A percentile compares a stretch with the other conserved stretches of the same genome.
These are phyloP conservation scores for Mycena sanguinolenta DNA, from an alignment of 768 basidiomycete species.

Conservation along the genomic window DNA sequence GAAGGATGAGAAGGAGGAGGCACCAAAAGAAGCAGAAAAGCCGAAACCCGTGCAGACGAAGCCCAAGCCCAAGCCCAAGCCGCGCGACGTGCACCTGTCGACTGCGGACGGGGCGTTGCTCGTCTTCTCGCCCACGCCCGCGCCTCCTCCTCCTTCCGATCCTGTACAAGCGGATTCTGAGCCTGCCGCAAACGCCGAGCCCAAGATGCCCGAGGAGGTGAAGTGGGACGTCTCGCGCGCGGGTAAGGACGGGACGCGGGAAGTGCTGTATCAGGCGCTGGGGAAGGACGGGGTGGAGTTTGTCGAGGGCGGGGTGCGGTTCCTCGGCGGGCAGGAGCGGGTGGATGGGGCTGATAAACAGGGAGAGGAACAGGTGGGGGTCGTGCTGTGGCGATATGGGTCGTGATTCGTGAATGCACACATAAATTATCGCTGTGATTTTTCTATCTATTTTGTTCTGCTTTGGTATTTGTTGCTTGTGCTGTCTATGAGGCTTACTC, in stretches of 20 bases:
- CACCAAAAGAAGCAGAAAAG: neutral
- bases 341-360: no score
- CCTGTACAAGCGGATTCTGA: no score
- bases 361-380: no score
- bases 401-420: no score
- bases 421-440: no score
- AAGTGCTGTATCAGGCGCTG: constrained; percentile 16
- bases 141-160: no score
- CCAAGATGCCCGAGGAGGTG: neutral
- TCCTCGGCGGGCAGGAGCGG: constrained; percentile 20
- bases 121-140: neutral
- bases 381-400: no score
- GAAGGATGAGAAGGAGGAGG: neutral
- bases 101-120: constrained; percentile 6
- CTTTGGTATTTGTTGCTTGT: no score
- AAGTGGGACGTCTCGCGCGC: constrained; percentile 20
- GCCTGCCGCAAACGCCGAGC: neutral
- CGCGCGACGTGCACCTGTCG: constrained; percentile 21
- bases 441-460: no score
- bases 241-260: constrained; percentile 1
- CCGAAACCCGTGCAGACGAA: neutral
- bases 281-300: constrained; percentile 23
- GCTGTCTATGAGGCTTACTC: no score
- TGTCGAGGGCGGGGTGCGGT: constrained; percentile 17
- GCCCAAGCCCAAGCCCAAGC: neutral